Conservation (phyloP, 805 yeast genomes). For the Brettanomyces custersianus region DNA sequence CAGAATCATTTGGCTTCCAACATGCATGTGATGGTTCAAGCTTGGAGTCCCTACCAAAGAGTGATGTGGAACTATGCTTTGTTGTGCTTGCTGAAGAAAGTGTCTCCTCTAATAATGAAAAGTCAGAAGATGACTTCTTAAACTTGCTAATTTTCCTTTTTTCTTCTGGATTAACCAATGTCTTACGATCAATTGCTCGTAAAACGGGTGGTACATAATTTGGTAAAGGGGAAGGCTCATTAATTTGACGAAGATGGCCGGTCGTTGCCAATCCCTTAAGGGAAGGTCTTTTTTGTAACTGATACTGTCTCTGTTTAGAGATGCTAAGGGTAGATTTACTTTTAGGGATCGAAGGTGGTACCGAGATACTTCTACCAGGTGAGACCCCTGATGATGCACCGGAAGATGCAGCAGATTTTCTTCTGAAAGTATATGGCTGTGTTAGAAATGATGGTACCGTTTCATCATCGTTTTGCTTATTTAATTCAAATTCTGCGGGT, state of each 20-base stretch:
- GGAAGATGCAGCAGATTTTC: slow-evolving; percentile 3
- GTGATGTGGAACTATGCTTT: background rate
- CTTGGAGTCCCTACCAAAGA: slow-evolving; percentile 4
- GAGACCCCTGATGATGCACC: slow-evolving; percentile 7
- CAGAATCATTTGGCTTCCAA: slow-evolving; percentile 39
- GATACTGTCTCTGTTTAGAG: too few species aligned
- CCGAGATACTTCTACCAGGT: slow-evolving; percentile 5
- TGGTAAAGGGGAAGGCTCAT: slow-evolving; percentile 37
- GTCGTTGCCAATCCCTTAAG: slow-evolving; percentile 1
- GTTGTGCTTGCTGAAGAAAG: background rate
- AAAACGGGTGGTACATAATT: slow-evolving; percentile 45
- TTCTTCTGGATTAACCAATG: background rate
- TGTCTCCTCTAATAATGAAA: background rate
- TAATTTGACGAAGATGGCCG: slow-evolving; percentile 29
- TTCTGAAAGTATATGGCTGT: slow-evolving; percentile 2
- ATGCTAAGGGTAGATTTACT: too few species aligned
- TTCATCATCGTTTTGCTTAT: slow-evolving; percentile 18
- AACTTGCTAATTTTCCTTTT: background rate
- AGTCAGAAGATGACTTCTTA: background rate
- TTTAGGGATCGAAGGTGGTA: too few species aligned
- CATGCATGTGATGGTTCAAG: slow-evolving; percentile 42
- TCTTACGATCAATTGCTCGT: slow-evolving; percentile 25
- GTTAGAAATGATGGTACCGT: background rate
- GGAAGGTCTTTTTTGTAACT: background rate
- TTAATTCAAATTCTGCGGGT: slow-evolving; percentile 41